Evolutionary conservation across 1,284 basidiomycete genomes (phyloP).

Genomic region (Naganishia sp.): DNA sequence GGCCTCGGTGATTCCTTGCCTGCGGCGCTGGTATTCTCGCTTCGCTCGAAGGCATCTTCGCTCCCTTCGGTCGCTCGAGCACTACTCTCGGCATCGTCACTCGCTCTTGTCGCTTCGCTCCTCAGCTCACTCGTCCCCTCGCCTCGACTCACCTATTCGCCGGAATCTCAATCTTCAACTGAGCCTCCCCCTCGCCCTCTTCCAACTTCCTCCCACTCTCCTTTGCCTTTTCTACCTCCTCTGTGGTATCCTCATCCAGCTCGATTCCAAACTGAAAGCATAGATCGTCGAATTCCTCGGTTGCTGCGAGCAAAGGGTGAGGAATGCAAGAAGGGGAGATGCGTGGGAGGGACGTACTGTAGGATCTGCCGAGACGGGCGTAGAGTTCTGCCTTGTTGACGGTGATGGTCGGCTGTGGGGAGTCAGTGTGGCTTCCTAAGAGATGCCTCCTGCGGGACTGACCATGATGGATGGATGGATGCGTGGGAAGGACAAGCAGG

Average conservation of each 20-base stretch:
- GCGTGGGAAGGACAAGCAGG: neutral
- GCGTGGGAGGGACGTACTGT: slow-evolving; percentile 61
- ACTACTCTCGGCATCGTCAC: neutral
- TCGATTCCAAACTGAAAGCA: slow-evolving; percentile 98
- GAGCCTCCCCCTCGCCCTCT: slow-evolving; percentile 60
- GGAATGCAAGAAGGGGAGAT: neutral
- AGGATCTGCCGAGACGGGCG: slow-evolving; percentile 78
- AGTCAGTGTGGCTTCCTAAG: neutral
- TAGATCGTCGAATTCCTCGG: slow-evolving; percentile 90
- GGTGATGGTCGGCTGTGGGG: slow-evolving; percentile 75
- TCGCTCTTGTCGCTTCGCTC: neutral
- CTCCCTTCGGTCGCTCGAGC: neutral
- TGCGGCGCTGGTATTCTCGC: neutral
- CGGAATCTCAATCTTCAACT: slow-evolving; percentile 98
- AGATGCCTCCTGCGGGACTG: neutral
- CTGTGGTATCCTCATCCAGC: slow-evolving; percentile 94
- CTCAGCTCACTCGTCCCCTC: neutral
- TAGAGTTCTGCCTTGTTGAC: slow-evolving; percentile 96
- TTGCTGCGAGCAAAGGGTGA: slow-evolving; percentile 59
- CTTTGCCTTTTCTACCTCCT: slow-evolving; percentile 76
- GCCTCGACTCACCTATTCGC: slow-evolving; percentile 71
- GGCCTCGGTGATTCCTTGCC: too few relatives aligned
- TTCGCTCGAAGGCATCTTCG: neutral
- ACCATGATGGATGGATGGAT: slow-evolving; percentile 5
- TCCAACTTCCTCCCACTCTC: slow-evolving; percentile 65